Evolutionary conservation across 305 asterid genomes (phyloP), one percentile per base, ranked within the genome.

Genomic region (Coffea humblotiana): DNA sequence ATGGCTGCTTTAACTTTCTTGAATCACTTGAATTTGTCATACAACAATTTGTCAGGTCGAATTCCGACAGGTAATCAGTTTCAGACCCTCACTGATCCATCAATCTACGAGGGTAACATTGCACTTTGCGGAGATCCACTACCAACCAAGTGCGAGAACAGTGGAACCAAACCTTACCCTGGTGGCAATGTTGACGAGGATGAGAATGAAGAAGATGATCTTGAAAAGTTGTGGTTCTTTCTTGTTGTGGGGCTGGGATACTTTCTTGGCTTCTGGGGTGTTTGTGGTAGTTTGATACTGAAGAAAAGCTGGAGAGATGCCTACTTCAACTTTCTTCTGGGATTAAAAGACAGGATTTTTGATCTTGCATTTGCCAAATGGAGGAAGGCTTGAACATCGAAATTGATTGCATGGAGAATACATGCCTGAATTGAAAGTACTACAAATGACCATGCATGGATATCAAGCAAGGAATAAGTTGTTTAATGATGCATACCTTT

Each of bases 121-220:
- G 80, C 54, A 32, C 86, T 87, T 3, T 82, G 89, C 61, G 89
- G 86, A 9, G 15, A 23, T 79, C 87, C 84, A n/a, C 68, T 84
- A 23, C n/a, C 80, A 1, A 40, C 1, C 19, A 40, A 65, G 8
- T 86, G 89, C 71, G 58, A 27, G 11, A 16, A 21, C 37, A 52
- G 54, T 9, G 15, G 15, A 43, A 71, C 15, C 64, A 49, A 70
- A 37, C 73, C 84, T 70, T 68, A 47, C 64, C 67, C 78, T 19
- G 67, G 70, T 69, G 77, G 43, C 27, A 40, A 69, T 54, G 52
- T 48, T n/a, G 51, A 49, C 27, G n/a, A 56, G 19, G 35, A 8
- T 10, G 29, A 70, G 74, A 58, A 60, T 25, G 15, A 51, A 13
- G 43, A 18, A 27, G 71, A 67, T 67, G 23, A 67, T 32, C 43